Conservation (phyloP, 2,329 filamentous ascomycete genomes). For the Metarhizium rileyi region DNA sequence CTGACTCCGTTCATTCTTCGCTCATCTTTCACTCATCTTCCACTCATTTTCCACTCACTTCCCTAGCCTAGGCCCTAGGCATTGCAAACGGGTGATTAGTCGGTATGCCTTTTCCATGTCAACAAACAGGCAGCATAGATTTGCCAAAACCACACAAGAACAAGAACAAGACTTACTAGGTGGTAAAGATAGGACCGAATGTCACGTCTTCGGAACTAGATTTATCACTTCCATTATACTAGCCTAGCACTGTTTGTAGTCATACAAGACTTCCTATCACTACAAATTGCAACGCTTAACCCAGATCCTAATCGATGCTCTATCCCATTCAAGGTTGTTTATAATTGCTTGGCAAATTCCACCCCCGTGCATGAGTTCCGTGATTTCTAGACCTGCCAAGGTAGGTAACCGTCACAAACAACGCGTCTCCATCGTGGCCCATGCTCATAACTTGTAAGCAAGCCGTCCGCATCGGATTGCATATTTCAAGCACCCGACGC, state of each 20-base stretch:
- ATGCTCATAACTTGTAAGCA: background rate
- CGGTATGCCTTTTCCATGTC: background rate
- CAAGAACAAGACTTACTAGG: too few species aligned
- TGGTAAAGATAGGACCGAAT: background rate
- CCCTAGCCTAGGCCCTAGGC: too few species aligned
- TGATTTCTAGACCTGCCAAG: background rate
- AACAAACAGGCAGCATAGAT: too few species aligned
- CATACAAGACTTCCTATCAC: background rate
- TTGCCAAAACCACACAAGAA: too few species aligned
- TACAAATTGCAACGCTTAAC: slow-evolving; percentile 1
- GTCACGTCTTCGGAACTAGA: background rate
- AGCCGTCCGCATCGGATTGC: background rate
- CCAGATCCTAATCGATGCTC: background rate
- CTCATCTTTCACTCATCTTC: background rate
- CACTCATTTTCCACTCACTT: background rate
- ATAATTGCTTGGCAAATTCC: background rate
- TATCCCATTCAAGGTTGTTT: background rate
- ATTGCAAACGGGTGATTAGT: too few species aligned
- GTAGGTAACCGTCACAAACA: background rate
- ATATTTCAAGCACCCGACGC: background rate
- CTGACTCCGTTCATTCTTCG: background rate
- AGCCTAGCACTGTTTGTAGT: background rate
- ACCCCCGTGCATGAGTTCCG: background rate
- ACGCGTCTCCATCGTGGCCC: background rate
- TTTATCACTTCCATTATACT: background rate